Evolutionary conservation across 495 filamentous ascomycete genomes (phyloP), one percentile per base, ranked within the genome.

Genomic region (Aspergillus nidulans): DNA sequence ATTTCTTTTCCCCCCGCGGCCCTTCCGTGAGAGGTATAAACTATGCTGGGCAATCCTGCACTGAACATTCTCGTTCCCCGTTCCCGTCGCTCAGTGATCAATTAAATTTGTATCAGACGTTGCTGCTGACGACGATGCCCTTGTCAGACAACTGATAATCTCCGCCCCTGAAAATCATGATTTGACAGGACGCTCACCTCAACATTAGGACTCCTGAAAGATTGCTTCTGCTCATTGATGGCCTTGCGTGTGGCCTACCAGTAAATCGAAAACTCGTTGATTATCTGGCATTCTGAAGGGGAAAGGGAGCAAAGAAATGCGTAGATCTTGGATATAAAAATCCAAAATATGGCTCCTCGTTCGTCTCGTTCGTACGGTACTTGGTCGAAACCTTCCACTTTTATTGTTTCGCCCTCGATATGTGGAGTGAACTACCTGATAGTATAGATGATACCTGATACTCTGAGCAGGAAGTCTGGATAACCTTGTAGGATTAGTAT

Each of bases 141-240:
- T 34, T 6, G 36, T 16, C 36, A 9, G 36, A 39, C n/a, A 36
- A 23, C 9, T 18, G 23, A 20, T 36, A 56, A 39, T 46, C 38
- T 18, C 10, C 34, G 10, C 61, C 61, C 61, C 61, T 63, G 61
- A 63, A 58, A 56, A 63, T 63, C 61, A 53, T 58, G 51, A 30
- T 45, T 56, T 52, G 32, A 45, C 38, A n/a, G 2, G 52, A 30
- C 25, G 19, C 25, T 16, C 52, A 21, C 36, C 40, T 24, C 41
- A 54, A 19, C 19, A 46, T 36, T 26, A 18, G 13, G 47, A 8
- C 32, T 39, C 12, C 30, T 15, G 19, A 26, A 6, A 16, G 32
- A n/a, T n/a, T n/a, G n/a, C n/a, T n/a, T n/a, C n/a, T n/a, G n/a
- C n/a, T n/a, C n/a, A n/a, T n/a, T n/a, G n/a, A n/a, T n/a, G n/a